Base-by-base conservation (phyloP, 2,329 filamentous ascomycete species). In the Pestalotiopsis sp. region DNA sequence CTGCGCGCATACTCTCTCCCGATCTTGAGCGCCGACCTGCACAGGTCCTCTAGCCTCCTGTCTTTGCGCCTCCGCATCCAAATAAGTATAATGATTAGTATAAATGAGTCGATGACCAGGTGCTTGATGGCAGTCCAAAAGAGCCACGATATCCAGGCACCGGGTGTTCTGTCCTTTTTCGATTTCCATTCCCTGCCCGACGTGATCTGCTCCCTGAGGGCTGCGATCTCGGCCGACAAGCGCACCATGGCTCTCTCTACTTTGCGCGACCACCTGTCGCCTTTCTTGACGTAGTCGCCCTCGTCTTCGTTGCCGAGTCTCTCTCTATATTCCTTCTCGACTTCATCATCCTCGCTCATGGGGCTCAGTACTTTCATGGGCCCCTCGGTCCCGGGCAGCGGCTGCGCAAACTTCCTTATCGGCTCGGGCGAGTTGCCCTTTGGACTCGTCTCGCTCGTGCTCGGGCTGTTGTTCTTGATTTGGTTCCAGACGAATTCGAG, bases 401-500 rank as follows among this genome's bases (percentile, higher is more conserved):
- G 81, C 72, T 84, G 78, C 73, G 83, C 77, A 72, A 85, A 85
- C 70, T 73, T 78, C 70, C 81, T 84, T 39, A 35, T 39, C 59
- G 79, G 82, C 69, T 77, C 80, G 76, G 74, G 71, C 71, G 77
- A 68, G 73, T 77, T 70, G 71, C 71, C 70, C 71, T 85, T 83
- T n/a, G 86, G 85, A 1, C 85, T 88, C 11, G 86, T 85, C 55
- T 86, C 78, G 52, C 89, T 82, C 48, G 91, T 89, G 20, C 87
- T 88, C 3, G 91, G 89, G 11, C 89, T 88, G 74, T 95, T 98
- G 73, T 91, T 92, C 79, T 96, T 97, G 74, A 99, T 95, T 79
- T 98, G 96, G 73, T 98, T 94, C 96, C 96, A 99, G 52, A 99
- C 95, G 75, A 98, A 99, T 81, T 99, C 96, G n/a, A 99, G 88